A percentile compares a stretch with the other conserved stretches of the same genome.
phyloP scores from a whole-genome alignment of 805 yeast genomes.

The Candida pseudofarinosa region DNA sequence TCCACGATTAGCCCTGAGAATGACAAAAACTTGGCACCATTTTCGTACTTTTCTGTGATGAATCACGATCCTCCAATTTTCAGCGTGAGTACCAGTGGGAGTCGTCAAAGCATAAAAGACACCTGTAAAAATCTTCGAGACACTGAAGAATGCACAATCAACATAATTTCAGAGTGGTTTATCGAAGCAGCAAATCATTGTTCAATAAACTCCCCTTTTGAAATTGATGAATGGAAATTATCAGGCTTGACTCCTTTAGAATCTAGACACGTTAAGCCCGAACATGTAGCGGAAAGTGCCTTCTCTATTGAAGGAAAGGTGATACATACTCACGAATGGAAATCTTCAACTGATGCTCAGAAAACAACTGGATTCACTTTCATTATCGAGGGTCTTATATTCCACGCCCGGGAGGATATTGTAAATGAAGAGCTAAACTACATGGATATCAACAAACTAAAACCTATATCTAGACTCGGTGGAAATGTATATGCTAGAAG shows the following conservation, averaged over 20 bases:
- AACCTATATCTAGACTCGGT: constrained; percentile 54
- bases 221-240: constrained; percentile 52
- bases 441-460: constrained; percentile 45
- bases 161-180: constrained; percentile 60
- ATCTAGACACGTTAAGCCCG: constrained; percentile 46
- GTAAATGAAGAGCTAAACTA: constrained; percentile 34
- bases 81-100: constrained; percentile 44
- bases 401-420: constrained; percentile 56
- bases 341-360: constrained; percentile 33
- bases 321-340: constrained; percentile 41
- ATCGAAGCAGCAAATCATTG: constrained; percentile 58
- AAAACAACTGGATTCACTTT: constrained; percentile 34
- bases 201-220: constrained; percentile 44
- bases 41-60: constrained; percentile 48
- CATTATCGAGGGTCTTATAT: constrained; percentile 53
- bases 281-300: constrained; percentile 59
- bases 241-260: constrained; percentile 48
- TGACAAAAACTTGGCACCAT: constrained; percentile 52
- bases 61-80: constrained; percentile 58
- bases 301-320: constrained; percentile 56
- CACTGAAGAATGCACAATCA: constrained; percentile 52
- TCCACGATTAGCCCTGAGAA: constrained; percentile 46
- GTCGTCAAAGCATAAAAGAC: constrained; percentile 41
- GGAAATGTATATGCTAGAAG: constrained; percentile 44
- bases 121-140: constrained; percentile 45